phyloP scores from a whole-genome alignment of 2,329 filamentous ascomycete genomes.

The Delphinella strobiligena region DNA sequence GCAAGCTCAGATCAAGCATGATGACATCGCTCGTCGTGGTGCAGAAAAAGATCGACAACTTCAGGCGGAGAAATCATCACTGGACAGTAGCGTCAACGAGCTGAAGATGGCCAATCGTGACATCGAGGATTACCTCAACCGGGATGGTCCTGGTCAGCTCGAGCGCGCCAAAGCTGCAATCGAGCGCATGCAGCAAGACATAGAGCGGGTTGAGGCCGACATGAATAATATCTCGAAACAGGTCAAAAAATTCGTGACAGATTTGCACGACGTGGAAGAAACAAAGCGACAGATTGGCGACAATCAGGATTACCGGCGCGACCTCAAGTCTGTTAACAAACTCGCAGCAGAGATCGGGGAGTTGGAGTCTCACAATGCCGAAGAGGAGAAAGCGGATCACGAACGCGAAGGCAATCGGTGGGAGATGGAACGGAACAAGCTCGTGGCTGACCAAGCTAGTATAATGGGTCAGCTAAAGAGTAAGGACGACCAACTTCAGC shows the following conservation, averaged over 20 bases:
- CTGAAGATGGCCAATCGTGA: conserved; percentile 64
- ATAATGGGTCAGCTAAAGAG: conserved; percentile 69
- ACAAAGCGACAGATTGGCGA: conserved; percentile 80
- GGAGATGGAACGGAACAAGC: conserved; percentile 54
- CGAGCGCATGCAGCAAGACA: conserved; percentile 51
- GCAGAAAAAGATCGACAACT: conserved; percentile 61
- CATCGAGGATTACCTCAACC: conserved; percentile 67
- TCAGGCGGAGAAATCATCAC: conserved; percentile 55
- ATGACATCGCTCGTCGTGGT: conserved; percentile 62
- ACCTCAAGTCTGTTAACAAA: conserved; percentile 53
- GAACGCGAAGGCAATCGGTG: conserved; percentile 55
- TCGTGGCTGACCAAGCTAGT: conserved; percentile 60
- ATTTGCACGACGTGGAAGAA: conserved; percentile 66
- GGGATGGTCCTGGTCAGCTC: conserved; percentile 62
- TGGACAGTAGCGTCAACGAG: conserved; percentile 65
- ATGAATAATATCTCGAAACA: conserved; percentile 54
- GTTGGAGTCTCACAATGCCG: conserved; percentile 67
- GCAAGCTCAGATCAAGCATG: conserved; percentile 62
- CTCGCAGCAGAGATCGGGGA: conserved; percentile 59
- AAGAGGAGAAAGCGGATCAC: conserved; percentile 68
- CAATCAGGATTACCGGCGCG: conserved; percentile 76
- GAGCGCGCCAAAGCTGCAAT: conserved; percentile 51
- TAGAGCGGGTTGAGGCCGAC: conserved; percentile 54
- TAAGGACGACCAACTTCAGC: conserved; percentile 68
- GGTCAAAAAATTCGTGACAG: conserved; percentile 66